Percentiles rank a stretch among this genome's conserved stretches.
Evolutionary conservation across 768 basidiomycete species (phyloP).

Genomic region (Agaricus blazei): DNA sequence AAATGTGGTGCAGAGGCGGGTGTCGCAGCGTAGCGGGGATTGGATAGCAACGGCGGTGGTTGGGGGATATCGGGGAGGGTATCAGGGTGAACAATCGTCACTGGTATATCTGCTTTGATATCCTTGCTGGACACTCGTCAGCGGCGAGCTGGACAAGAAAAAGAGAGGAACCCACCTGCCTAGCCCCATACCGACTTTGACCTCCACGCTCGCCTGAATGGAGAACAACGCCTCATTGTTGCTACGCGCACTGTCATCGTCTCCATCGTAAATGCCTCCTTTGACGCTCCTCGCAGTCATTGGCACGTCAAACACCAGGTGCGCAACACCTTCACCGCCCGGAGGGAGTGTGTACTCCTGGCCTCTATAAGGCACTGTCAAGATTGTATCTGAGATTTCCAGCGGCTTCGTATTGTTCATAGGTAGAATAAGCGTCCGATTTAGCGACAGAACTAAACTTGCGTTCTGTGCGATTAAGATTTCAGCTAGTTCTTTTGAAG

Average conservation of each 20-base stretch:
- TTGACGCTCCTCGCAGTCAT: conserved; percentile 55
- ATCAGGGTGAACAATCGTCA: conserved; percentile 60
- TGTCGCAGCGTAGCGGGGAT: conserved; percentile 1
- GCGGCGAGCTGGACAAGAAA: conserved; percentile 4
- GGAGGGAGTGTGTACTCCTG: conserved; percentile 71
- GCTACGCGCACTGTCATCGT: conserved; percentile 23
- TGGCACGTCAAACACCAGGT: conserved; percentile 79
- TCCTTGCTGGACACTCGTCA: conserved; percentile 51
- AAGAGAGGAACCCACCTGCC: conserved; percentile 45
- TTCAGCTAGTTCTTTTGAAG: conserved; percentile 5
- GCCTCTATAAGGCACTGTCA: conserved; percentile 66
- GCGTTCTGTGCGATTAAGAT: conserved; percentile 46
- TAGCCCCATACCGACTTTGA: conserved; percentile 50
- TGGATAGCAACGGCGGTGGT: not conserved
- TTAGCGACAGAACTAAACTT: conserved; percentile 56
- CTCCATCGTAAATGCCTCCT: conserved; percentile 58
- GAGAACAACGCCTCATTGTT: conserved; percentile 59
- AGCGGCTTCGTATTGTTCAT: conserved; percentile 37
- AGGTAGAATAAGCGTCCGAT: conserved; percentile 34
- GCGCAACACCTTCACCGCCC: conserved; percentile 73
- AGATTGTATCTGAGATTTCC: conserved; percentile 62
- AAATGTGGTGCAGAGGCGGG: conserved; percentile 15
- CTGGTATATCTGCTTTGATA: conserved; percentile 57
- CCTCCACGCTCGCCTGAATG: conserved; percentile 54
- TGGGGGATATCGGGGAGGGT: conserved; percentile 36